These are phyloP conservation scores for Colletotrichum lindemuthianum DNA, from an alignment of 2,329 filamentous ascomycete species.

Conservation along the genomic window DNA sequence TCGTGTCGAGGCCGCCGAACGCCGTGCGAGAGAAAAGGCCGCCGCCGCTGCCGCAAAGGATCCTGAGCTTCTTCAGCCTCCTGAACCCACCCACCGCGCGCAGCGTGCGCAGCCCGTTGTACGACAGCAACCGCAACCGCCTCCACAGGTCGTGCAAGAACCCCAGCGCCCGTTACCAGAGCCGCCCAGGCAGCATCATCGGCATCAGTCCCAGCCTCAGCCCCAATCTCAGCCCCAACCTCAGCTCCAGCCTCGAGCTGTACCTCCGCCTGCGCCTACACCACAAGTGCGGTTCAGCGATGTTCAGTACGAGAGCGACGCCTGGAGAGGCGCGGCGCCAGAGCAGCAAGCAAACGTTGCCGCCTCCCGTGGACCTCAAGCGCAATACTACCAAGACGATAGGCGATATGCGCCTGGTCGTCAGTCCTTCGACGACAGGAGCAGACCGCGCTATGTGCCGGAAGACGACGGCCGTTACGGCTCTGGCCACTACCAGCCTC, in stretches of 20 bases:
- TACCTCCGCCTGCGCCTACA: background rate
- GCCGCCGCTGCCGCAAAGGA: constrained; percentile 46
- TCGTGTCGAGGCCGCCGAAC: constrained; percentile 83
- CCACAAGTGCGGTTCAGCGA: constrained; percentile 32
- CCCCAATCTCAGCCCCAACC: constrained; percentile 5
- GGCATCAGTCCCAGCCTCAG: background rate
- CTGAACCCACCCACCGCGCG: constrained; percentile 38
- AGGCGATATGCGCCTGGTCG: constrained; percentile 40
- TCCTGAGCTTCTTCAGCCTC: constrained; percentile 38
- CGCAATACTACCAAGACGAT: constrained; percentile 46
- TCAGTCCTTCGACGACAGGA: constrained; percentile 35
- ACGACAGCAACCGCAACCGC: constrained; percentile 38
- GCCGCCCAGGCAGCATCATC: constrained; percentile 4
- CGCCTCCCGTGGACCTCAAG: constrained; percentile 40
- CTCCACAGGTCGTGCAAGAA: constrained; percentile 39
- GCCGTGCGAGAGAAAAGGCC: constrained; percentile 71
- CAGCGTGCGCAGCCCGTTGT: constrained; percentile 37
- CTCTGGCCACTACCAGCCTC: constrained; percentile 37
- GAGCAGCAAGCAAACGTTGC: constrained; percentile 39
- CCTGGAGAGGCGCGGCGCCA: constrained; percentile 15
- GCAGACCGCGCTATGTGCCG: constrained; percentile 46
- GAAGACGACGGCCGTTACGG: constrained; percentile 43
- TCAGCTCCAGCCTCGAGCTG: background rate
- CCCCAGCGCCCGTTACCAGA: constrained; percentile 37
- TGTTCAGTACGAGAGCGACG: constrained; percentile 11